Evolutionary conservation across 1,284 basidiomycete species (phyloP).

Genomic region (Pterulicium gracile): DNA sequence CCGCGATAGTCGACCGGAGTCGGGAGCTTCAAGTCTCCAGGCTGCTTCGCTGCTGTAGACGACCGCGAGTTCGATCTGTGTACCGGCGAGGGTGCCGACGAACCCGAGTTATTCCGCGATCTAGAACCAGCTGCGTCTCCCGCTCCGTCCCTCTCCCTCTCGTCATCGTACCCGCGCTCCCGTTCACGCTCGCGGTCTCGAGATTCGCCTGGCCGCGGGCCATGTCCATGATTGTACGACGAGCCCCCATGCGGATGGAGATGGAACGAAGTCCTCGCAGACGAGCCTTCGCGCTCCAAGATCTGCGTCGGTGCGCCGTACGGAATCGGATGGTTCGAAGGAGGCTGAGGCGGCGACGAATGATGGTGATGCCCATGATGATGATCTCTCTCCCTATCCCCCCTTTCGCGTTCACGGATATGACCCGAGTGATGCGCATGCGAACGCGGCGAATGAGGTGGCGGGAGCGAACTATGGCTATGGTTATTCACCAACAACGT

Average conservation of each 20-base stretch:
- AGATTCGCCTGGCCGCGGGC: no score
- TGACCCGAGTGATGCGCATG: no score
- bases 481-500: not conserved
- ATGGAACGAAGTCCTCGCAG: no score
- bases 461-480: not conserved
- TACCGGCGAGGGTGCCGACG: not conserved
- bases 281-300: no score
- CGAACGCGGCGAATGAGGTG: not conserved
- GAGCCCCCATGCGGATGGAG: conserved; percentile 5
- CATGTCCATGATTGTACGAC: not conserved
- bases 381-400: not conserved
- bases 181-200: not conserved
- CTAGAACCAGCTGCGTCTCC: not conserved
- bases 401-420: no score
- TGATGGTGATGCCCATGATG: not conserved
- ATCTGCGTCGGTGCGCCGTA: not conserved
- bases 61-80: not conserved
- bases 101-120: not conserved
- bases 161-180: conserved; percentile 8
- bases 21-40: not conserved
- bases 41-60: not conserved
- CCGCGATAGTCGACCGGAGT: not conserved
- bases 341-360: conserved; percentile 7
- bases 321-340: not conserved
- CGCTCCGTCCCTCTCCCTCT: conserved; percentile 2